phyloP scores from a whole-genome alignment of 345 rosid genomes.

The Murraya paniculata region DNA sequence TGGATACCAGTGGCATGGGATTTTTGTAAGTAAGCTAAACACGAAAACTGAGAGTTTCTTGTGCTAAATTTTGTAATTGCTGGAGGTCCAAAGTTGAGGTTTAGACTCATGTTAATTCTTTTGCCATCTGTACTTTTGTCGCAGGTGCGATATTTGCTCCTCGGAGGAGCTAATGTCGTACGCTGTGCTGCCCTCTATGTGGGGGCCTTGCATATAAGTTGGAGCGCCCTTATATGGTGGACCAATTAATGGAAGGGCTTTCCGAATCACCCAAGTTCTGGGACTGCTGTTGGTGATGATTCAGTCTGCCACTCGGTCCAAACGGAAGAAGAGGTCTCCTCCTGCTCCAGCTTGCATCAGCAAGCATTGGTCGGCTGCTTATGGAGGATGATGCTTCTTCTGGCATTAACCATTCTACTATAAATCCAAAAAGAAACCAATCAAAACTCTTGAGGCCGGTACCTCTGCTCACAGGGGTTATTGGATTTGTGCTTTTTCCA shows the following conservation, averaged over 20 bases:
- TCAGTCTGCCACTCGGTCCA: slow-evolving; percentile 67
- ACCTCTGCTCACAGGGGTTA: slow-evolving; percentile 48
- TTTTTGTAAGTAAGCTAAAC: slow-evolving; percentile 30
- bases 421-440: slow-evolving; percentile 37
- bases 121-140: slow-evolving; percentile 81
- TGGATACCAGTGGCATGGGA: not conserved
- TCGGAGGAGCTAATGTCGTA: slow-evolving; percentile 98
- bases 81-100: slow-evolving; percentile 56
- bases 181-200: slow-evolving; percentile 77
- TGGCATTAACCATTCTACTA: slow-evolving; percentile 55
- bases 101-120: slow-evolving; percentile 63
- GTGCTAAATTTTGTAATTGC: slow-evolving; percentile 32
- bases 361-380: slow-evolving; percentile 71
- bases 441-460: slow-evolving; percentile 50
- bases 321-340: slow-evolving; percentile 89
- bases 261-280: slow-evolving; percentile 61
- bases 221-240: slow-evolving; percentile 76
- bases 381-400: slow-evolving; percentile 98
- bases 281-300: slow-evolving; percentile 87
- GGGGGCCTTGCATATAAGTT: slow-evolving; percentile 67
- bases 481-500: slow-evolving; percentile 69
- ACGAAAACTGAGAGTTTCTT: slow-evolving; percentile 18
- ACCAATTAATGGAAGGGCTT: slow-evolving; percentile 73
- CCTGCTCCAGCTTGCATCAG: slow-evolving; percentile 86
- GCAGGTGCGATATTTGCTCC: slow-evolving; percentile 99